Percentiles rank a stretch among this genome's conserved stretches.
Evolutionary conservation across 257 asterid species (phyloP).

Genomic region (Anisodus tanguticus): DNA sequence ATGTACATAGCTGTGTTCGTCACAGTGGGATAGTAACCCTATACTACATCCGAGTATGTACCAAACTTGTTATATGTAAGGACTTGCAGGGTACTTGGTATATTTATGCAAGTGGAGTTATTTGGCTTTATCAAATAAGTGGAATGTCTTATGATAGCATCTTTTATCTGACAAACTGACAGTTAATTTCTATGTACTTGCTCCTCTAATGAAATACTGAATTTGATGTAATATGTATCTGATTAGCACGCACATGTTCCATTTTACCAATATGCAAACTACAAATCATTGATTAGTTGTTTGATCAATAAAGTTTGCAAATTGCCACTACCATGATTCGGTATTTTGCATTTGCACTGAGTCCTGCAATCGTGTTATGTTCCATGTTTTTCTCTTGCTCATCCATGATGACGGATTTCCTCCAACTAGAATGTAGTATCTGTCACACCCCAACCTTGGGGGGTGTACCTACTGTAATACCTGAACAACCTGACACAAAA

Average conservation of each 20-base stretch:
- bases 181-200: background rate
- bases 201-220: conserved; percentile 13
- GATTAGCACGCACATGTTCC: background rate
- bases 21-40: background rate
- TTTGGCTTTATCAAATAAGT: background rate
- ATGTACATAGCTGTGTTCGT: background rate
- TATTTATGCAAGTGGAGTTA: conserved; percentile 4
- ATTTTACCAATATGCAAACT: conserved; percentile 1
- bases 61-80: background rate
- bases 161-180: background rate
- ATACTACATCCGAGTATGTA: background rate
- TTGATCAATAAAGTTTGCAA: background rate
- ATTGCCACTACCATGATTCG: background rate
- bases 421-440: too few relatives aligned
- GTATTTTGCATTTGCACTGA: too few relatives aligned
- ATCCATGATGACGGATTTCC: too few relatives aligned
- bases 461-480: too few relatives aligned
- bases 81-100: conserved; percentile 23
- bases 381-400: too few relatives aligned
- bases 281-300: conserved; percentile 5
- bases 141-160: conserved; percentile 2
- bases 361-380: too few relatives aligned
- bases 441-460: too few relatives aligned
- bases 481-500: too few relatives aligned
- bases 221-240: background rate